phyloP scores from a whole-genome alignment of 2,329 filamentous ascomycete species.

The Hymenoscyphus scutula region DNA sequence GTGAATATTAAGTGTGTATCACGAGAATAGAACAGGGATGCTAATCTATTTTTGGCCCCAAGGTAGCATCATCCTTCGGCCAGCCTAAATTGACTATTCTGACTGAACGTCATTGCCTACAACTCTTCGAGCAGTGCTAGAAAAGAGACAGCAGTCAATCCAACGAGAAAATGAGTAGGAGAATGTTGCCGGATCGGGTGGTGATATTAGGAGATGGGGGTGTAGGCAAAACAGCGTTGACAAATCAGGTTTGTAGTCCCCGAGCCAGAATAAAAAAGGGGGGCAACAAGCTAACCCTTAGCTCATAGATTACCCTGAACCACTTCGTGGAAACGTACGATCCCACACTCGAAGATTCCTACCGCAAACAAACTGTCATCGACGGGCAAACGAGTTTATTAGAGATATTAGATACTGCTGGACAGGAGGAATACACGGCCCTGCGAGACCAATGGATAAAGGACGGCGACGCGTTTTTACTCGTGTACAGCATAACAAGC shows the following conservation, averaged over 20 bases:
- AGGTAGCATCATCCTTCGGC: no score
- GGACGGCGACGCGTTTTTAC: conserved; percentile 6
- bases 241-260: conserved; percentile 5
- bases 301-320: conserved; percentile 2
- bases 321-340: conserved; percentile 9
- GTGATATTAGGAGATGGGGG: conserved; percentile 11
- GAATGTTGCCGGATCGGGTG: background rate
- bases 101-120: no score
- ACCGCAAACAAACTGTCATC: conserved; percentile 8
- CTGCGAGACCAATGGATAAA: conserved; percentile 11
- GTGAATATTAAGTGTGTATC: no score
- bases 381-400: conserved; percentile 10
- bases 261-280: background rate
- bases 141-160: no score
- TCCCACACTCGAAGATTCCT: conserved; percentile 13
- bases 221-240: conserved; percentile 11
- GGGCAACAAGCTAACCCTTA: background rate
- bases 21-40: no score
- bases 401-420: conserved; percentile 14
- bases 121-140: no score
- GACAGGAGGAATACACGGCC: conserved; percentile 13
- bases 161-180: no score
- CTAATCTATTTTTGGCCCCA: no score
- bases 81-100: no score
- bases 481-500: conserved; percentile 12